Base-by-base conservation (phyloP, 75 land plant species). In the Sequoia sempervirens region DNA sequence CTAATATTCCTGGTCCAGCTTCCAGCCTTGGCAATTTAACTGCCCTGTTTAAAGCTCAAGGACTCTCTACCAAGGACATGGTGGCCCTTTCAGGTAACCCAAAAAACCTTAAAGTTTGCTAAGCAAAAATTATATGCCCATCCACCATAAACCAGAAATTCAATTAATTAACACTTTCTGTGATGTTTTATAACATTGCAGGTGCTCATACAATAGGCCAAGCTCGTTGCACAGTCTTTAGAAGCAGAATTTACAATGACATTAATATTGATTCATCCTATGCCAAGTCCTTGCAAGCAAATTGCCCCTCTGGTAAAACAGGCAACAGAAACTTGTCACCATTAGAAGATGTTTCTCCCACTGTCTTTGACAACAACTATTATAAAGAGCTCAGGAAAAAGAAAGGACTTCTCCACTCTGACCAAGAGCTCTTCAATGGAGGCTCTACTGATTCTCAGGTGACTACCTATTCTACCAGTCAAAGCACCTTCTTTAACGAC, bases 301-400 rank as follows among this genome's bases (percentile, higher is more conserved):
- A 64, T 5, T 64, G 68, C 28, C 73, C 36, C 36, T 70, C 73
- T 0, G 15, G 15, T 32, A 30, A 30, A 70, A 5, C 36, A 30
- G 73, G 73, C 2, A 70, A 70, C 73, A 70, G 73, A 70, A 70
- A 70, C 37, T 32, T 70, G 37, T 1, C 73, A 70, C 73, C 73
- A 52, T 17, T 86, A 15, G 88, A 87, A n/a, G 80, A 68, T 11
- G 74, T 40, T 32, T 85, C 88, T 43, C 88, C 86, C 40, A 81
- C 79, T 79, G 38, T 64, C n/a, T 80, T 87, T 79, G 88, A 87
- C 70, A 87, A 87, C 79, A 68, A 47, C 38, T 87, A 87, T 80
- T 85, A 85, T 80, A 43, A 54, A 45, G 81, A 87, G 8, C 76
- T 87, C 46, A 23, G 47, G 47, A 15, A n/a, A 20, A 72, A 79